Evolutionary conservation across 768 basidiomycete genomes (phyloP), one percentile per base, ranked within the genome.

Genomic region (Dentipellis fragilis): DNA sequence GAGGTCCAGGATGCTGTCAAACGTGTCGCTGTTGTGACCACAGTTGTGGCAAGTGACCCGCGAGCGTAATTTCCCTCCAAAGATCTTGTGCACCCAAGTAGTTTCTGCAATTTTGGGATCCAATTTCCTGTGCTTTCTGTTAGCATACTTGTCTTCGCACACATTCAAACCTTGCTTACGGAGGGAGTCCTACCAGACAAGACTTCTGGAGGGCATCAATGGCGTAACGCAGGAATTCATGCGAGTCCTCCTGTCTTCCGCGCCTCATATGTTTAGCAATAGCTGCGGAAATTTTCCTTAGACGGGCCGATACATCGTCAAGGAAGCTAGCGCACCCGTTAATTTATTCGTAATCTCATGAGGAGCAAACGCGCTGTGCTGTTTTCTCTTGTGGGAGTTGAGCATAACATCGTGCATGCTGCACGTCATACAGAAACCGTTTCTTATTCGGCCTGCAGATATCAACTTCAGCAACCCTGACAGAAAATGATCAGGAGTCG

Each of bases 171-270:
- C 6, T 6, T 29, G 73, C 89, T 58, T 63, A 92, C 91, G 81
- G 77, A 59, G 85, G 75, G 54, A 80, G 69, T 16, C 85, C 89
- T 49, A 80, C 79, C 55, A 94, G 73, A 66, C 87, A 89, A 7
- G 87, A 80, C 64, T 84, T 88, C 69, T 98, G 96, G 52, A 98
- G 70, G 23, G 85, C 87, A 64, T 99, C 96, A 34, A 97, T 84
- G 17, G 86, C 84, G 69, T 94, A 96, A 35, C 96, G 85, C 50
- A 99, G 82, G 66, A 98, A 98, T 69, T 99, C 96, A 66, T 99
- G 96, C 9, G 96, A 85, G 67, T 99, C 96, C 66, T 99, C 96
- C 68, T 99, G 96, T 62, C 92, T 75, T n/a, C 91, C 93, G 69
- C 73, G 80, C 42, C 85, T 82, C 82, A 97, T 84, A 63, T 90